Conservation (phyloP, 2,329 filamentous ascomycete genomes). For the Moelleriella libera region DNA sequence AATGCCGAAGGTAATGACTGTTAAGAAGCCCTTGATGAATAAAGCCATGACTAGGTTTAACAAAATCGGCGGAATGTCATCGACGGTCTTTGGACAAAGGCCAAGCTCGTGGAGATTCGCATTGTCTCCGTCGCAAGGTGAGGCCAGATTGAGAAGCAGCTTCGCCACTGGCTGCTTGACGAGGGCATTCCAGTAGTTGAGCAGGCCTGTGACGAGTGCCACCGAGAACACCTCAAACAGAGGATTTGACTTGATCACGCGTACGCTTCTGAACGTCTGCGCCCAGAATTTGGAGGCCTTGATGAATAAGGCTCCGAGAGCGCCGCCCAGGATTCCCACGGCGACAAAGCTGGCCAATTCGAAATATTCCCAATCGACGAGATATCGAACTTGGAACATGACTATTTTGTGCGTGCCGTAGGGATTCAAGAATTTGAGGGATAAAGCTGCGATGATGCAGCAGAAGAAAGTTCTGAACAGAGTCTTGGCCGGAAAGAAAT, state of each 20-base stretch:
- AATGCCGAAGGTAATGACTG: conserved; percentile 84
- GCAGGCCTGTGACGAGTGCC: conserved; percentile 66
- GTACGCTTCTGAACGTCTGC: conserved; percentile 69
- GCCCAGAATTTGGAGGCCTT: conserved; percentile 91
- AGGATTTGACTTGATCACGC: conserved; percentile 67
- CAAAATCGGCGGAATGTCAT: conserved; percentile 70
- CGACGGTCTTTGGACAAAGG: conserved; percentile 57
- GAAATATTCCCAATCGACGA: conserved; percentile 86
- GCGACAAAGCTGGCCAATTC: conserved; percentile 75
- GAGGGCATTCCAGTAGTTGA: conserved; percentile 88
- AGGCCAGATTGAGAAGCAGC: conserved; percentile 77
- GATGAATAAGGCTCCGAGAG: conserved; percentile 83
- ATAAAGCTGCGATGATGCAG: conserved; percentile 83
- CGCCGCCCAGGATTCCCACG: conserved; percentile 76
- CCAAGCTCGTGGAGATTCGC: conserved; percentile 50
- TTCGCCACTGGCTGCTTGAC: conserved; percentile 85
- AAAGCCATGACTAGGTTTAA: conserved; percentile 62
- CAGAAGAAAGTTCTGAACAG: conserved; percentile 97
- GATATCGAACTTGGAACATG: conserved; percentile 84
- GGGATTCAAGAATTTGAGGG: conserved; percentile 87
- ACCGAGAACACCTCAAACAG: conserved; percentile 81
- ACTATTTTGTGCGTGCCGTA: conserved; percentile 96
- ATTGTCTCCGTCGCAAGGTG: conserved; percentile 65
- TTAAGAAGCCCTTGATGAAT: conserved; percentile 78
- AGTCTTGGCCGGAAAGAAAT: conserved; percentile 96